A percentile compares a stretch with the other conserved stretches of the same genome.
phyloP scores from a whole-genome alignment of 306 rosid species.

The Dicorynia guianensis region DNA sequence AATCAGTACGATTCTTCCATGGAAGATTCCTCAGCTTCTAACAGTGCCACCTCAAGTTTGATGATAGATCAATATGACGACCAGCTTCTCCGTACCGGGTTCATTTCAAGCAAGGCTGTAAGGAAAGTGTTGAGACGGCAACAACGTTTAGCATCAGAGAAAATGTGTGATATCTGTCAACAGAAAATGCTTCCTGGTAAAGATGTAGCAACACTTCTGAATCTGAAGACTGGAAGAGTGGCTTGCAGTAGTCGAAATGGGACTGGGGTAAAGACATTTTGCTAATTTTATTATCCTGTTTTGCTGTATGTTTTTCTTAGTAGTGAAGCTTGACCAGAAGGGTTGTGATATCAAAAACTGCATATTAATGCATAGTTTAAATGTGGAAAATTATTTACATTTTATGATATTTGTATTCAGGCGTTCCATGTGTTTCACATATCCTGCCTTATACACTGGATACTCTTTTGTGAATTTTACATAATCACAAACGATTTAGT shows the following conservation, averaged over 20 bases:
- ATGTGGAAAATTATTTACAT: background rate
- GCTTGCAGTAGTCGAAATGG: constrained; percentile 88
- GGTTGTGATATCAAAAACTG: constrained; percentile 12
- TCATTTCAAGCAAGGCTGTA: constrained; percentile 67
- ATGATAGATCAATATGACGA: too few relatives aligned
- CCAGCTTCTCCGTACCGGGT: constrained; percentile 58
- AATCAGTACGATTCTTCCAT: constrained; percentile 69
- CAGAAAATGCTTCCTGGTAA: constrained; percentile 94
- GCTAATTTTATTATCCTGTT: constrained; percentile 20
- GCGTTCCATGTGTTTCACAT: constrained; percentile 86
- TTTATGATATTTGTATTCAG: constrained; percentile 49
- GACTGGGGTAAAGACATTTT: constrained; percentile 70
- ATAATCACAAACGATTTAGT: constrained; percentile 54
- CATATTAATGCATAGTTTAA: background rate
- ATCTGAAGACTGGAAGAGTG: constrained; percentile 78
- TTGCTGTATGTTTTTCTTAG: constrained; percentile 3
- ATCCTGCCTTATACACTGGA: constrained; percentile 88
- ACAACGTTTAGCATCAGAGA: constrained; percentile 79
- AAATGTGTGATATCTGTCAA: constrained; percentile 88
- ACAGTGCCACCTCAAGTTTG: too few relatives aligned
- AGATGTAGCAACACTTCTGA: constrained; percentile 86
- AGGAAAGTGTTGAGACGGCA: constrained; percentile 82
- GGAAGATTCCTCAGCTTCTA: constrained; percentile 27
- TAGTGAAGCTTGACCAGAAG: constrained; percentile 19
- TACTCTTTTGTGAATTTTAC: constrained; percentile 77